phyloP scores from a whole-genome alignment of 257 asterid species.

The Verbascum thapsus region DNA sequence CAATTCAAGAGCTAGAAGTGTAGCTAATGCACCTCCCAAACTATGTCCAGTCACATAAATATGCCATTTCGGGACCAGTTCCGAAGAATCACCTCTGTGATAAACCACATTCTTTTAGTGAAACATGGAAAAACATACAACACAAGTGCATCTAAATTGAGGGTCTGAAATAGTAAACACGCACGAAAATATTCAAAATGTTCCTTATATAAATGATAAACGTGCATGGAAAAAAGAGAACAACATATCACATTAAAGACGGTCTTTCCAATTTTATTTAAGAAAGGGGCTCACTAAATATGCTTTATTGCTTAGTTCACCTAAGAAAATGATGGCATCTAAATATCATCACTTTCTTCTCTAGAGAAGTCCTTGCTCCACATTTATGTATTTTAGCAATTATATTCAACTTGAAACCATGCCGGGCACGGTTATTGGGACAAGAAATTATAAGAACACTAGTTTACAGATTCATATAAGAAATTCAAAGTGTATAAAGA shows the following conservation, averaged over 20 bases:
- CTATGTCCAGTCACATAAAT: constrained; percentile 96
- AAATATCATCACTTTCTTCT: not conserved
- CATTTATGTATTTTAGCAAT: not conserved
- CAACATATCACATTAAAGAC: too few species aligned
- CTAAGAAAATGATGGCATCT: not conserved
- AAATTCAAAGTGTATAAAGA: constrained; percentile 9
- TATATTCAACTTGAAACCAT: not conserved
- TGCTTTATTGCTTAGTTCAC: constrained; percentile 8
- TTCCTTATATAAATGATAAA: too few species aligned
- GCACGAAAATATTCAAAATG: too few species aligned
- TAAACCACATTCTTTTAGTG: constrained; percentile 24
- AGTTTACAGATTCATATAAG: not conserved
- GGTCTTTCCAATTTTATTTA: constrained; percentile 4
- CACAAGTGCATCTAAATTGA: not conserved
- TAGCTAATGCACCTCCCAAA: constrained; percentile 97
- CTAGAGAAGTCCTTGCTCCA: not conserved
- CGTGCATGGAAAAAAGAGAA: too few species aligned
- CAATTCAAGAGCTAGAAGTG: constrained; percentile 89
- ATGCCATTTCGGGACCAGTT: constrained; percentile 66
- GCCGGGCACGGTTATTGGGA: not conserved
- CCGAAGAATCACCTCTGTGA: constrained; percentile 59
- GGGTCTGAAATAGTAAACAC: too few species aligned
- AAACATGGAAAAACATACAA: not conserved
- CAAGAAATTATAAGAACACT: not conserved
- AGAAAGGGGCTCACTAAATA: not conserved